Percentiles rank a stretch among this genome's conserved stretches.
Conservation (phyloP, 371 early-diverging fungal species). For the Mortierella sp. region DNA sequence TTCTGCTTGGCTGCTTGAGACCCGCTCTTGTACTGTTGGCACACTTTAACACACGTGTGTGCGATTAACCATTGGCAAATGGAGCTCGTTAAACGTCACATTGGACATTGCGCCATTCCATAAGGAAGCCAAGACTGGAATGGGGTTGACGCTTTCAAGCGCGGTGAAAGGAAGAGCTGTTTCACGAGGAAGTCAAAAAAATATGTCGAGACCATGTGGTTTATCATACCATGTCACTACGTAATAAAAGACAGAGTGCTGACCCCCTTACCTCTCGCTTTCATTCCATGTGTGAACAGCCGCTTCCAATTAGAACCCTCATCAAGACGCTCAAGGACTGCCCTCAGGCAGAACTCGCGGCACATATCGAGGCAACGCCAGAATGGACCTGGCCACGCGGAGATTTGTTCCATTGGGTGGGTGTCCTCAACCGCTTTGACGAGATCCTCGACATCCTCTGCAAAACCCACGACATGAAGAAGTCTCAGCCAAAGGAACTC, state of each 20-base stretch:
- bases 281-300: slow-evolving; percentile 55
- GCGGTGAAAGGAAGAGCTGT: neutral
- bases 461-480: slow-evolving; percentile 72
- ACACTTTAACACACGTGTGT: neutral
- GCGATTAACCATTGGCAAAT: neutral
- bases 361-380: slow-evolving; percentile 61
- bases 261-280: neutral
- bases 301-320: slow-evolving; percentile 67
- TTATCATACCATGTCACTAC: neutral
- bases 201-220: neutral
- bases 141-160: neutral
- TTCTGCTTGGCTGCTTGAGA: neutral
- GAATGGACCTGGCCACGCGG: slow-evolving; percentile 89
- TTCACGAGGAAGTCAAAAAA: neutral
- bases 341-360: slow-evolving; percentile 70
- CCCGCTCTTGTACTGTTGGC: neutral
- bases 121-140: neutral
- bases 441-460: slow-evolving; percentile 77
- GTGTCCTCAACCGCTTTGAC: slow-evolving; percentile 94
- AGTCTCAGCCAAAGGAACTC: slow-evolving; percentile 74
- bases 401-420: slow-evolving; percentile 96
- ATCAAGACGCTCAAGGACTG: slow-evolving; percentile 69
- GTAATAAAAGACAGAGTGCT: neutral
- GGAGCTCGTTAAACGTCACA: neutral
- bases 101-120: neutral